Evolutionary conservation across 1,139 yeast genomes (phyloP).

Genomic region (Lipomyces yarrowii): DNA sequence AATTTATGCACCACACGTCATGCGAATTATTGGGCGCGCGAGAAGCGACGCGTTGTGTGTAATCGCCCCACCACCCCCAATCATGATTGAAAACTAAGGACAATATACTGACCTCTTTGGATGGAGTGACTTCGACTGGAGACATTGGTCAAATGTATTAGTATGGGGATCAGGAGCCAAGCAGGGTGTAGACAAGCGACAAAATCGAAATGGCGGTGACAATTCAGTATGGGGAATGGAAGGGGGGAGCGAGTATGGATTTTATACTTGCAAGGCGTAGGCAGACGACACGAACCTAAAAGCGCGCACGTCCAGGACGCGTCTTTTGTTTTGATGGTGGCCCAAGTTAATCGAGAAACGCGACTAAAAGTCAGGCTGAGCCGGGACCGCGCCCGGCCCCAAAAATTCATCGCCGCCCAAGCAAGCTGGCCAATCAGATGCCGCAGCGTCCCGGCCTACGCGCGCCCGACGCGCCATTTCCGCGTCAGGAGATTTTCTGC

Average conservation of each 20-base stretch:
- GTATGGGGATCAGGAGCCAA: not conserved
- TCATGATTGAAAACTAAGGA: not conserved
- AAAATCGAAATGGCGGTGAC: not conserved
- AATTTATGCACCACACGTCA: not conserved
- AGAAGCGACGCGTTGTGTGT: not conserved
- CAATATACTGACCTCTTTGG: constrained; percentile 26
- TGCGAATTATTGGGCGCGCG: not conserved
- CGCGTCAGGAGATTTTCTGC: not conserved
- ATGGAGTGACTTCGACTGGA: constrained; percentile 43
- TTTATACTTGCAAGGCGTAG: constrained; percentile 4
- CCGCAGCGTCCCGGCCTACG: constrained; percentile 7
- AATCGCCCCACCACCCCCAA: not conserved
- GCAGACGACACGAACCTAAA: not conserved
- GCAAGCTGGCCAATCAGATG: constrained; percentile 12
- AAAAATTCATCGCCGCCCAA: constrained; percentile 6
- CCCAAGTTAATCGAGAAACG: not conserved
- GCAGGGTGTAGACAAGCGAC: too few relatives aligned
- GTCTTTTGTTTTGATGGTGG: not conserved
- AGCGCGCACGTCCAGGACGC: constrained; percentile 1
- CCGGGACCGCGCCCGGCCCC: constrained; percentile 1
- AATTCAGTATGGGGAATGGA: not conserved
- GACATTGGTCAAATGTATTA: constrained; percentile 15
- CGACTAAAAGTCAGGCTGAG: not conserved
- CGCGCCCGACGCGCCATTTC: constrained; percentile 14
- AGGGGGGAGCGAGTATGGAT: not conserved